Percentiles rank a stretch among this genome's conserved stretches.
Evolutionary conservation across 805 yeast genomes (phyloP).

Genomic region (Kluyveromyces dobzhanskii): DNA sequence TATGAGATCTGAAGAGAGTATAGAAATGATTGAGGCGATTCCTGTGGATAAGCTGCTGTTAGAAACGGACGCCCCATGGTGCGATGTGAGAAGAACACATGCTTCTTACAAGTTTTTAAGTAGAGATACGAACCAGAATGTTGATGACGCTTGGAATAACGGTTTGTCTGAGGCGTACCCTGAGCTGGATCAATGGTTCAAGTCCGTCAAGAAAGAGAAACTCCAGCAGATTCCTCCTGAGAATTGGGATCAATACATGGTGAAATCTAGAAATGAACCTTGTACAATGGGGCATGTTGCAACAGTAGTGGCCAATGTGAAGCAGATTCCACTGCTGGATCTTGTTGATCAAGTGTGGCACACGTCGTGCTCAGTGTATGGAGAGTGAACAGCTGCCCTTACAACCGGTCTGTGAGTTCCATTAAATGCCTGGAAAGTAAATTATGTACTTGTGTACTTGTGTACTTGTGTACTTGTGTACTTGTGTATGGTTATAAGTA

Average conservation of each 20-base stretch:
- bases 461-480: too few species aligned
- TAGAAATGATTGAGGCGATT: conserved; percentile 54
- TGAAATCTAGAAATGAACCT: conserved; percentile 89
- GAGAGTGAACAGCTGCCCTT: conserved; percentile 2
- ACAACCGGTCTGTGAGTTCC: too few species aligned
- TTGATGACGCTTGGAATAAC: conserved; percentile 47
- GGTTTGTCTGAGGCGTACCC: conserved; percentile 55
- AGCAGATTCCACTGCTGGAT: conserved; percentile 33
- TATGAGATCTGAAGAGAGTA: conserved; percentile 64
- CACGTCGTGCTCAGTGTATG: conserved; percentile 41
- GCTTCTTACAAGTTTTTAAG: conserved; percentile 56
- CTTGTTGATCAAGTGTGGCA: conserved; percentile 44
- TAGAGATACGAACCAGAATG: conserved; percentile 40
- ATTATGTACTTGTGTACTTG: too few species aligned
- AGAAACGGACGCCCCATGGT: conserved; percentile 99
- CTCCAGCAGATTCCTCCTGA: conserved; percentile 19
- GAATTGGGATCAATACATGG: conserved; percentile 33
- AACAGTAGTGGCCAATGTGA: conserved; percentile 48
- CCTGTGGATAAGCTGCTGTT: conserved; percentile 67
- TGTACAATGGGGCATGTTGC: conserved; percentile 79
- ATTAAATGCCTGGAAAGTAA: too few species aligned
- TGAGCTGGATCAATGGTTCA: conserved; percentile 26
- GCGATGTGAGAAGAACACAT: conserved; percentile 82
- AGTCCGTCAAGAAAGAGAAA: conserved; percentile 28
- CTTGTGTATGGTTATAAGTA: too few species aligned